A percentile compares a stretch with the other conserved stretches of the same genome.
These are phyloP conservation scores for Fraxinus ornus DNA, from an alignment of 305 asterid species.

Conservation along the genomic window DNA sequence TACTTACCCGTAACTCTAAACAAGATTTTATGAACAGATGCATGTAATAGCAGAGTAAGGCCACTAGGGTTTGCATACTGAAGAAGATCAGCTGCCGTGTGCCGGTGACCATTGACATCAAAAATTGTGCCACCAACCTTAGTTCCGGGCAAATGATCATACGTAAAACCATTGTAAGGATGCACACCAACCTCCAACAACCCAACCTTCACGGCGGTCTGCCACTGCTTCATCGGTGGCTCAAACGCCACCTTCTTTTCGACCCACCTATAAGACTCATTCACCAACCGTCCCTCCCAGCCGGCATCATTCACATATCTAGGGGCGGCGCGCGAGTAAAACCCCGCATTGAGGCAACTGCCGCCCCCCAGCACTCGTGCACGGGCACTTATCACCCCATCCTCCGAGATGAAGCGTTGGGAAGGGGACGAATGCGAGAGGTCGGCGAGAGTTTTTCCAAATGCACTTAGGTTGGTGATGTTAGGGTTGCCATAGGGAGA, in stretches of 20 bases:
- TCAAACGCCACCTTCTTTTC: constrained; percentile 72
- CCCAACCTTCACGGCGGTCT: constrained; percentile 73
- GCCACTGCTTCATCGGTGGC: constrained; percentile 75
- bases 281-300: constrained; percentile 58
- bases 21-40: constrained; percentile 65
- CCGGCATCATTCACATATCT: constrained; percentile 45
- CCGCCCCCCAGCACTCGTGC: constrained; percentile 92
- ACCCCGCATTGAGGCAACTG: constrained; percentile 80
- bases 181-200: constrained; percentile 62
- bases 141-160: constrained; percentile 77
- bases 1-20: constrained; percentile 53
- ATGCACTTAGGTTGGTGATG: constrained; percentile 55
- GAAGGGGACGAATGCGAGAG: constrained; percentile 66
- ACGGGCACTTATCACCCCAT: constrained; percentile 81
- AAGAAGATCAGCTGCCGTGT: constrained; percentile 87
- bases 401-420: constrained; percentile 84
- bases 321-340: constrained; percentile 66
- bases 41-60: constrained; percentile 60
- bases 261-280: constrained; percentile 73
- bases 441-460: constrained; percentile 66
- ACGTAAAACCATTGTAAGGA: constrained; percentile 78
- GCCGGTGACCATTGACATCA: constrained; percentile 58
- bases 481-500: constrained; percentile 74
- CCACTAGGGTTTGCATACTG: constrained; percentile 63
- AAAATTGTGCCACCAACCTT: constrained; percentile 82